Evolutionary conservation across 2,329 filamentous ascomycete genomes (phyloP), one percentile per base, ranked within the genome.

Genomic region (Raffaelea ambrosiae): DNA sequence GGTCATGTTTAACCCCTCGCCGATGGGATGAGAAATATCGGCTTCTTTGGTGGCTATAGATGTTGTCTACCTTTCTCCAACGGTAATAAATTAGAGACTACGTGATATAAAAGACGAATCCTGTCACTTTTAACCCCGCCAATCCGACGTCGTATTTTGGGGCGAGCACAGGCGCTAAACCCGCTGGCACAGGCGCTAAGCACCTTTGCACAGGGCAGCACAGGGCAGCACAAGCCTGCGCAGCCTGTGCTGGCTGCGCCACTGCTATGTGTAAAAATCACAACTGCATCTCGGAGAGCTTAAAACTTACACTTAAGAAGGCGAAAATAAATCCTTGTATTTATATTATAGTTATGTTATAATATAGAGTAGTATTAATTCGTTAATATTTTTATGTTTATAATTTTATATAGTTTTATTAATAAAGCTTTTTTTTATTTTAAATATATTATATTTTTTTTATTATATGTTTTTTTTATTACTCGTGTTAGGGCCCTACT

Each of bases 121-220:
- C 40, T 14, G 40, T 26, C 40, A 26, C 40, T 42, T 42, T 42
- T 42, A 42, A 20, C n/a, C 40, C 40, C 19, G 20, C 40, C 21
- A 42, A 42, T 42, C 40, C 40, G 22, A 42, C 20, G 21, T 42
- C 40, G 40, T 42, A 42, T 42, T 42, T 42, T 42, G n/a, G 14
- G 22, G 40, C 40, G 21, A 29, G 22, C 40, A 42, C 40, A 42
- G 40, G 20, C 40, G 40, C 40, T 42, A 42, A 42, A 18, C 38
- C 16, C 18, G 38, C n/a, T 20, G 38, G 18, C 38, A 40, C 40
- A 42, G 20, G 20, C 21, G 40, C 21, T 42, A 42, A 42, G 21
- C 40, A 42, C 22, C 40, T 29, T 16, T 33, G 26, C 41, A 33
- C 41, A 43, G 41, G 41, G 23, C 26, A 35, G 43, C 31, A 36